Evolutionary conservation across 805 yeast species (phyloP), one percentile per base, ranked within the genome.

Genomic region (Barnettozyma sucrosica): DNA sequence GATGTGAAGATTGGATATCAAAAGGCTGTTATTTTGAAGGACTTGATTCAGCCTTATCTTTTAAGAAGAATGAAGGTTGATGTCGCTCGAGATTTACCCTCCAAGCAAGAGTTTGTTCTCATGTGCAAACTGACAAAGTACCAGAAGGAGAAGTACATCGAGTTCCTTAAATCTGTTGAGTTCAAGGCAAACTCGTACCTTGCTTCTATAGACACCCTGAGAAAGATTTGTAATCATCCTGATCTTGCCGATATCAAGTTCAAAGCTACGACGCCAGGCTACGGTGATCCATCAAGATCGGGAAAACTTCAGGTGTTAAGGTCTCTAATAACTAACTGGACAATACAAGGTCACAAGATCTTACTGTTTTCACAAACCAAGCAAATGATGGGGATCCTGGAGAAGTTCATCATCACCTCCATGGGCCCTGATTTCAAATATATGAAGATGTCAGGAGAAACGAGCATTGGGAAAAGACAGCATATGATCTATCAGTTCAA

Each of bases 191-290:
- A 82, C 44, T 75, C 76, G 19, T 96, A 97, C 1, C 69, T 93
- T 37, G 86, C 75, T 73, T 98, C 98, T 1, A 92, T 93, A 32
- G 97, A 92, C 65, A 77, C 88, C 21, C 64, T 93, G 46, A 74
- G 98, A 50, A 93, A 93, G 62, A 88, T 93, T 2, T 93, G 99
- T 64, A 93, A 93, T 63, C 98, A 93, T 70, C 99, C 99, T 0
- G 97, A 93, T 64, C 68, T 93, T 47, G 80, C 82, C 1, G 76
- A 74, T 33, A 71, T 76, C 1, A 62, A 67, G 39, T 67, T 67
- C 53, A 45, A 62, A 19, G 57, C 57, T 30, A 41, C 56, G 14
- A 59, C 57, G 3, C 49, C 50, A 4, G 61, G 67, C 14, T 80
- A 76, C 60, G 88, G 88, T 9, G 76, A 76, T 47, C 79, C 84